These are phyloP conservation scores for Ambrosia trifida DNA, from an alignment of 129 eudicot genomes.

Conservation along the genomic window DNA sequence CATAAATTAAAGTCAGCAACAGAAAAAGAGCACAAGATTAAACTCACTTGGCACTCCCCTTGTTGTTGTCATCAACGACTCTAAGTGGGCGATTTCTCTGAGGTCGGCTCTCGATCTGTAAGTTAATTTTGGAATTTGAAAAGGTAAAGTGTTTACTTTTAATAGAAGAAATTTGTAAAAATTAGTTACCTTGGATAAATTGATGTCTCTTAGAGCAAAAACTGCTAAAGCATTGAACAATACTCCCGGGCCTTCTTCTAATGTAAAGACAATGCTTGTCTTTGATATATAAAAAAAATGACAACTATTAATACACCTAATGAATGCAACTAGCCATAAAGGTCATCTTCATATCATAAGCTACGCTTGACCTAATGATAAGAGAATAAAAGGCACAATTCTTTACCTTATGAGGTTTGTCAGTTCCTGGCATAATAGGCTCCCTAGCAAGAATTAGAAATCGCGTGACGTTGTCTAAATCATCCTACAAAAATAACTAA, in stretches of 20 bases:
- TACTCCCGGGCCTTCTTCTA: constrained; percentile 90
- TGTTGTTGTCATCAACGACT: constrained; percentile 71
- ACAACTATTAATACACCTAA: background rate
- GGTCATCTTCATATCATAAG: no score
- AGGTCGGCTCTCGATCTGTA: constrained; percentile 85
- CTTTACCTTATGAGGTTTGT: constrained; percentile 69
- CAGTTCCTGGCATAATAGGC: constrained; percentile 74
- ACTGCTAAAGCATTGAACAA: constrained; percentile 90
- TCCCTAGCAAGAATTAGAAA: constrained; percentile 83
- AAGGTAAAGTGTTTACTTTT: background rate
- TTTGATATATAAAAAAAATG: constrained; percentile 18
- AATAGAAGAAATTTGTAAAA: constrained; percentile 1
- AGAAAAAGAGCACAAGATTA: constrained; percentile 2
- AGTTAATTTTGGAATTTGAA: background rate
- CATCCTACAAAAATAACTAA: constrained; percentile 48
- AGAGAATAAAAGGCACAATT: background rate
- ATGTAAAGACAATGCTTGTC: constrained; percentile 87
- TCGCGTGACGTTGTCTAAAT: constrained; percentile 62
- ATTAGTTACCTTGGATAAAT: constrained; percentile 62
- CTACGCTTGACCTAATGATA: background rate
- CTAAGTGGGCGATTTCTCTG: constrained; percentile 72
- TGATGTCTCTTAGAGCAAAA: constrained; percentile 71
- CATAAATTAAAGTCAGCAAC: background rate
- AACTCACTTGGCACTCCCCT: constrained; percentile 81
- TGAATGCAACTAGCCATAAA: background rate